These are phyloP conservation scores for Hansenula lynferdii DNA, from an alignment of 1,139 yeast species.

Conservation along the genomic window DNA sequence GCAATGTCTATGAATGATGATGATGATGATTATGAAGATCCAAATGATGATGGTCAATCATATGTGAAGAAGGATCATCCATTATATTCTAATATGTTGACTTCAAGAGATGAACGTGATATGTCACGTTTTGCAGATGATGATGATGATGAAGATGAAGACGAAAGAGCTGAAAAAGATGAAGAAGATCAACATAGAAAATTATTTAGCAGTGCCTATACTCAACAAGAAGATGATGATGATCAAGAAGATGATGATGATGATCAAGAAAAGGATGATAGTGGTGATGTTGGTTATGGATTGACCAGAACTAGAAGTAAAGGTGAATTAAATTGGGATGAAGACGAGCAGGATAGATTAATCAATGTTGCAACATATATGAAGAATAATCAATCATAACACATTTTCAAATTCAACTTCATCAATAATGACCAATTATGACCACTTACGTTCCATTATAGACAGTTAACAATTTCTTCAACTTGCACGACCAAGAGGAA, in stretches of 20 bases:
- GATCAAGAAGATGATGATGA: conserved; percentile 18
- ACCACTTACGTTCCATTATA: too few species aligned
- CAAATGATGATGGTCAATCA: conserved; percentile 76
- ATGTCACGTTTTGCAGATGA: conserved; percentile 18
- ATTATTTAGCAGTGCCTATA: background rate
- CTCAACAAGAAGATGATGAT: conserved; percentile 11
- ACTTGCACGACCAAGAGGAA: too few species aligned
- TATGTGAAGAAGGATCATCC: conserved; percentile 60
- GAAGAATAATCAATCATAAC: conserved; percentile 7
- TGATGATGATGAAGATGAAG: conserved; percentile 18
- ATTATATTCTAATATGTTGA: conserved; percentile 35
- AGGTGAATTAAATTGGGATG: conserved; percentile 35
- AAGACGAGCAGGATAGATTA: conserved; percentile 31
- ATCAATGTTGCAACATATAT: conserved; percentile 30
- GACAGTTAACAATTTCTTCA: too few species aligned
- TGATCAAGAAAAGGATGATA: conserved; percentile 14
- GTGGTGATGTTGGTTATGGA: conserved; percentile 26
- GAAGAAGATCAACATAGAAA: conserved; percentile 19
- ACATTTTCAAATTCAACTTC: background rate
- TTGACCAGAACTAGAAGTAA: conserved; percentile 37
- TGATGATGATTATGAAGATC: conserved; percentile 69
- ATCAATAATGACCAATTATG: background rate
- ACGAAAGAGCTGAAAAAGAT: conserved; percentile 14
- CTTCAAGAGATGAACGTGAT: conserved; percentile 19
- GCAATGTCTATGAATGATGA: conserved; percentile 26